These are phyloP conservation scores for Phytopythium oedochilum DNA, from an alignment of 352 stramenopile species.

Conservation along the genomic window DNA sequence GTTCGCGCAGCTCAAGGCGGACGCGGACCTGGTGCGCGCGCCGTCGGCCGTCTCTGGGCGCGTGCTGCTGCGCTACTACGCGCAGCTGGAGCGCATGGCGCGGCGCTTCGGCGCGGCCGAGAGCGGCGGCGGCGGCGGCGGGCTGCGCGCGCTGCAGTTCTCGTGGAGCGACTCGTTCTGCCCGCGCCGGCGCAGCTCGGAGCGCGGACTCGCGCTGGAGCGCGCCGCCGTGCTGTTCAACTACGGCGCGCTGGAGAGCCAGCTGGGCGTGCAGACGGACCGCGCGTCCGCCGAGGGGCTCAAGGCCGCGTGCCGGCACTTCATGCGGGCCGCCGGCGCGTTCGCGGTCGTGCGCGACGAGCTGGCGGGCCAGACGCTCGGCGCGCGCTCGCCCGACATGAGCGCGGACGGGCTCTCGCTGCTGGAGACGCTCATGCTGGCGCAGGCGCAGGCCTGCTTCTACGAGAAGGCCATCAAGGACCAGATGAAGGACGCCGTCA, in stretches of 20 bases:
- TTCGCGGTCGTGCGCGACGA: conserved; percentile 62
- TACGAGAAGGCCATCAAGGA: conserved; percentile 92
- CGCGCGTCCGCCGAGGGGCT: conserved; percentile 67
- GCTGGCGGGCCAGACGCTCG: conserved; percentile 34
- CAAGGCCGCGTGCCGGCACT: conserved; percentile 80
- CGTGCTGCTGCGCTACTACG: conserved; percentile 74
- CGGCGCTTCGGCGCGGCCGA: conserved; percentile 51
- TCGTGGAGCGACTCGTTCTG: conserved; percentile 91
- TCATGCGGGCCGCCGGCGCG: conserved; percentile 79
- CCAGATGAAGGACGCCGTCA: conserved; percentile 76
- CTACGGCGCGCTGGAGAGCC: conserved; percentile 73
- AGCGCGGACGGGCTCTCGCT: conserved; percentile 64
- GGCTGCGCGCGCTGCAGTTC: conserved; percentile 60
- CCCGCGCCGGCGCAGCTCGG: conserved; percentile 76
- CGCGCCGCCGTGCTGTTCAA: conserved; percentile 87
- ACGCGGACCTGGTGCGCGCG: conserved; percentile 69
- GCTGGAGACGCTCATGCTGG: conserved; percentile 71
- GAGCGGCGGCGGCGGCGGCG: conserved; percentile 10
- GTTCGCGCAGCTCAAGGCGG: conserved; percentile 51
- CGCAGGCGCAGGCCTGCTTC: conserved; percentile 87
- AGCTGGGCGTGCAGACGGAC: conserved; percentile 78
- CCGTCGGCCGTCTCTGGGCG: conserved; percentile 59
- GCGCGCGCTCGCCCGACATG: conserved; percentile 49
- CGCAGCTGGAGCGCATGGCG: conserved; percentile 62
- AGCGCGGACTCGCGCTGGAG: conserved; percentile 68